A percentile compares a stretch with the other conserved stretches of the same genome.
phyloP scores from a whole-genome alignment of 257 asterid species.

The Oldenlandia corymbosa region DNA sequence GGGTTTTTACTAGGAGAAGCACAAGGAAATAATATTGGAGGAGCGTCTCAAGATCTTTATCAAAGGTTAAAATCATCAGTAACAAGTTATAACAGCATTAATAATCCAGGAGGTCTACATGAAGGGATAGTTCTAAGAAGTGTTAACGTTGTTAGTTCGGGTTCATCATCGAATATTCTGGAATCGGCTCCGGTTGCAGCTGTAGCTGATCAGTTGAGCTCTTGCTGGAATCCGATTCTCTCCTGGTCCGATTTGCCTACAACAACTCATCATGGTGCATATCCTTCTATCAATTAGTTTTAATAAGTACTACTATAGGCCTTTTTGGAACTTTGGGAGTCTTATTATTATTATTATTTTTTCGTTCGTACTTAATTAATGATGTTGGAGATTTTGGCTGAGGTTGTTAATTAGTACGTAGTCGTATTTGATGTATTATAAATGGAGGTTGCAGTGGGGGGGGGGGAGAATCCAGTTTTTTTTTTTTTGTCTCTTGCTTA shows the following conservation, averaged over 20 bases:
- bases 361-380: constrained; percentile 18
- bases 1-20: constrained; percentile 33
- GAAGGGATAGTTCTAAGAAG: constrained; percentile 32
- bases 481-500: neutral
- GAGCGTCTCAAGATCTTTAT: constrained; percentile 57
- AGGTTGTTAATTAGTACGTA: neutral
- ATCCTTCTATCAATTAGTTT: constrained; percentile 24
- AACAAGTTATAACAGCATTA: constrained; percentile 13
- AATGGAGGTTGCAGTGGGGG: constrained; percentile 7
- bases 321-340: neutral
- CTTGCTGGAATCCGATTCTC: constrained; percentile 42
- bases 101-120: constrained; percentile 32
- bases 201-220: constrained; percentile 40
- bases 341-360: constrained; percentile 7
- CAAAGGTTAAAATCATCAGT: constrained; percentile 49
- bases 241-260: constrained; percentile 62
- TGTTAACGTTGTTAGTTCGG: constrained; percentile 18
- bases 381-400: constrained; percentile 5
- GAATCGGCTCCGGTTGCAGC: constrained; percentile 67
- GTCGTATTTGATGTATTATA: neutral
- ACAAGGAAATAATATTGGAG: constrained; percentile 21
- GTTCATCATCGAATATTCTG: constrained; percentile 32
- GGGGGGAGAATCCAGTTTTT: neutral
- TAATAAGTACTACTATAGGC: neutral
- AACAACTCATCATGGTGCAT: constrained; percentile 52